phyloP scores from a whole-genome alignment of 2,329 filamentous ascomycete genomes.

The Exophiala calicioides region DNA sequence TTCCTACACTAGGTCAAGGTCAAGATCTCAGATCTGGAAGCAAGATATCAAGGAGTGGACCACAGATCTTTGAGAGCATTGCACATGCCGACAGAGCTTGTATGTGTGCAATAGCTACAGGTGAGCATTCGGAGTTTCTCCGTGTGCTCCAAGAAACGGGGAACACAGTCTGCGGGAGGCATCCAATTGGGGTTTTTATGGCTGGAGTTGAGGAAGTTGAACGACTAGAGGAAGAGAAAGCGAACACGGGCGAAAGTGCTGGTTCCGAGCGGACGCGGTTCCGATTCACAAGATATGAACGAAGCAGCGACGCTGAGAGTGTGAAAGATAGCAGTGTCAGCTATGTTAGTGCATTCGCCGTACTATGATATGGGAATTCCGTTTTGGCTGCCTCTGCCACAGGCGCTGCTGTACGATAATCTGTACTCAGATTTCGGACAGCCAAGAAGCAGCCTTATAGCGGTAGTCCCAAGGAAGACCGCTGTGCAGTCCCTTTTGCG shows the following conservation, averaged over 20 bases:
- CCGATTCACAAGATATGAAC: constrained; percentile 80
- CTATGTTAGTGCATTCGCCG: constrained; percentile 89
- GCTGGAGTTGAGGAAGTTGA: constrained; percentile 73
- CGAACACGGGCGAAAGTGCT: constrained; percentile 14
- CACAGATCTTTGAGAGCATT: constrained; percentile 81
- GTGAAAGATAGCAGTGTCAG: constrained; percentile 82
- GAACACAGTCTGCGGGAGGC: constrained; percentile 92
- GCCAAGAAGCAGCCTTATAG: too few relatives aligned
- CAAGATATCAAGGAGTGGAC: constrained; percentile 29
- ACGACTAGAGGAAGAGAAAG: constrained; percentile 40
- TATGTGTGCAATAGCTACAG: constrained; percentile 81
- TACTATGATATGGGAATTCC: constrained; percentile 55
- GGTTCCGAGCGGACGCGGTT: constrained; percentile 54
- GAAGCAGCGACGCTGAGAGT: constrained; percentile 72
- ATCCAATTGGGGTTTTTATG: constrained; percentile 93
- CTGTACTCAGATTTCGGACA: too few relatives aligned
- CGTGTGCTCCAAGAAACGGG: constrained; percentile 68
- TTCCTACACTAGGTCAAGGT: constrained; percentile 26
- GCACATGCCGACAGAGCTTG: constrained; percentile 74
- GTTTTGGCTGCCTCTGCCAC: not conserved
- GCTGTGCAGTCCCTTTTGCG: too few relatives aligned
- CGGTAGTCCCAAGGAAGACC: too few relatives aligned
- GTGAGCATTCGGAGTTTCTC: constrained; percentile 69
- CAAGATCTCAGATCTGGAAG: constrained; percentile 21
- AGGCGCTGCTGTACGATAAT: too few relatives aligned